phyloP scores from a whole-genome alignment of 176 grass and related monocot species.

The Oryza longistaminata region DNA sequence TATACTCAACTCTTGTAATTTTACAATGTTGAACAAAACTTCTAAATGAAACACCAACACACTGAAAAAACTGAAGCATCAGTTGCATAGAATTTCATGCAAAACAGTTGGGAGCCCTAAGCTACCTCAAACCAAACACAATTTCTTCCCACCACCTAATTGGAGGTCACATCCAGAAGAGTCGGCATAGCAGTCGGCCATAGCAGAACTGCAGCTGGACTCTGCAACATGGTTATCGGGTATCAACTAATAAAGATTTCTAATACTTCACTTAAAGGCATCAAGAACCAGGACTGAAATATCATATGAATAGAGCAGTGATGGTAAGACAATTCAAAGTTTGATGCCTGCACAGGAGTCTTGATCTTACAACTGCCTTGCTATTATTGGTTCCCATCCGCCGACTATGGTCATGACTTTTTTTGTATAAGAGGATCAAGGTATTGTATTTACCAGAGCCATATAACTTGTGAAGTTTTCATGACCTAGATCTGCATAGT shows the following conservation, averaged over 20 bases:
- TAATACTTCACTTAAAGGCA: conserved; percentile 67
- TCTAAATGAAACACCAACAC: conserved; percentile 28
- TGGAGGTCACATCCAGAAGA: conserved; percentile 85
- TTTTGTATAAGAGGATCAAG: conserved; percentile 52
- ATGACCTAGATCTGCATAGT: conserved; percentile 92
- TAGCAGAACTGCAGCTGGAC: conserved; percentile 90
- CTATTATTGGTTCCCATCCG: conserved; percentile 51
- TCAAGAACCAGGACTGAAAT: conserved; percentile 57
- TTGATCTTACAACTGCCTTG: conserved; percentile 56
- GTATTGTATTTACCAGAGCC: conserved; percentile 92
- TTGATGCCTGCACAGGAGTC: conserved; percentile 49
- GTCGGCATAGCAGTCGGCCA: conserved; percentile 73
- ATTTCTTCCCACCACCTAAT: conserved; percentile 75
- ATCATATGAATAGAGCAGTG: conserved; percentile 57
- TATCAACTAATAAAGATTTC: conserved; percentile 74
- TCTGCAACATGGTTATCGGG: conserved; percentile 90
- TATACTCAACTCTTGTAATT: conserved; percentile 20
- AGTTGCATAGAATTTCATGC: conserved; percentile 65
- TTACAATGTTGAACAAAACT: conserved; percentile 20
- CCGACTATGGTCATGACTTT: conserved; percentile 43
- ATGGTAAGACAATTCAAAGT: conserved; percentile 48
- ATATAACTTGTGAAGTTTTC: conserved; percentile 95
- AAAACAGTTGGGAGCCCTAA: conserved; percentile 73
- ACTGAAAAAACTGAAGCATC: conserved; percentile 23
- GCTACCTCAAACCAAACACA: conserved; percentile 78